A percentile compares a stretch with the other conserved stretches of the same genome.
Conservation (phyloP, 1,284 basidiomycete species). For the Phylloboletellus chloephorus region DNA sequence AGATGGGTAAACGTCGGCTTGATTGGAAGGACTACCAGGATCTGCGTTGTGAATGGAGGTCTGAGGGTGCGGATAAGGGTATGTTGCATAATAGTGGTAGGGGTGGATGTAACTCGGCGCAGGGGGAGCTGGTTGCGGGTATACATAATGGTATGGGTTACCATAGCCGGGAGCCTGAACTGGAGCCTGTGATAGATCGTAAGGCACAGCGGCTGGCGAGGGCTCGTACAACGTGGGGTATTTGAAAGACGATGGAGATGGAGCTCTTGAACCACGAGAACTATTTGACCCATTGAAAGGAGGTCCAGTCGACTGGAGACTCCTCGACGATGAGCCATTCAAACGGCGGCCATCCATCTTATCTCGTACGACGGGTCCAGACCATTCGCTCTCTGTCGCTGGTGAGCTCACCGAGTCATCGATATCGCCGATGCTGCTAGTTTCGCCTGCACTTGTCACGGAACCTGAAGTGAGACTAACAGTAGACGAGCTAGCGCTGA, state of each 20-base stretch:
- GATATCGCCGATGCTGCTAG: conserved; percentile 53
- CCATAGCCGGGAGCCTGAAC: conserved; percentile 36
- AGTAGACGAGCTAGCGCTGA: conserved; percentile 70
- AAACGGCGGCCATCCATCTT: conserved; percentile 47
- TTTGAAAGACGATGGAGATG: conserved; percentile 64
- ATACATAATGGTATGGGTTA: conserved; percentile 37
- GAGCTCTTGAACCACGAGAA: conserved; percentile 62
- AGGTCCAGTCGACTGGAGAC: conserved; percentile 47
- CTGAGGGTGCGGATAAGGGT: conserved; percentile 32
- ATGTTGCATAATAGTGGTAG: conserved; percentile 37
- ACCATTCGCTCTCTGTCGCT: conserved; percentile 76
- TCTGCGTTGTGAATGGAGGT: conserved; percentile 32
- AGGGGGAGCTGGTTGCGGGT: conserved; percentile 31
- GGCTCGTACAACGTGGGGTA: conserved; percentile 68
- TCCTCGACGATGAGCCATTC: conserved; percentile 51
- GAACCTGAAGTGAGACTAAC: conserved; percentile 64
- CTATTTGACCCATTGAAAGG: conserved; percentile 53
- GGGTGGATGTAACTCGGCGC: conserved; percentile 33
- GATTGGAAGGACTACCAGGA: conserved; percentile 28
- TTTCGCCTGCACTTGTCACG: conserved; percentile 50
- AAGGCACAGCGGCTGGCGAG: conserved; percentile 38
- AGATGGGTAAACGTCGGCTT: conserved; percentile 32
- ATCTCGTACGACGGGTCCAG: conserved; percentile 52
- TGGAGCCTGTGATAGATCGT: conserved; percentile 45
- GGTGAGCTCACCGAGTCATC: conserved; percentile 65